Evolutionary conservation across 352 stramenopile genomes (phyloP).

Genomic region (Thalassiosira livingstoniorum): DNA sequence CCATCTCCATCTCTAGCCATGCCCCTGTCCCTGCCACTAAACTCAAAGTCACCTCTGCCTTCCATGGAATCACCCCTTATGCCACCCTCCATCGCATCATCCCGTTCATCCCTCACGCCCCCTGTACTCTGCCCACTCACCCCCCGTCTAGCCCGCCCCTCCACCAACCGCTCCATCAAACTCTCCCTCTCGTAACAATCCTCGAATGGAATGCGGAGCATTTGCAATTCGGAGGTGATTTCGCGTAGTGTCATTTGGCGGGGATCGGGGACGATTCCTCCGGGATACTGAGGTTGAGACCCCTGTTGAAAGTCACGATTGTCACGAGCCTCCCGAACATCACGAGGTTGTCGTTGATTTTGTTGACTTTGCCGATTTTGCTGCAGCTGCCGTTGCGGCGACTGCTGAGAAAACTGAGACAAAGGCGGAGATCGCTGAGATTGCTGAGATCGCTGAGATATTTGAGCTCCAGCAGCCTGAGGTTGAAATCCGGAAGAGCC

Average conservation of each 20-base stretch:
- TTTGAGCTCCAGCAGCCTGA: not conserved
- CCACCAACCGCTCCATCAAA: constrained; percentile 12
- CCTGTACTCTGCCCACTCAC: too few relatives aligned
- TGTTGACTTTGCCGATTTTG: not conserved
- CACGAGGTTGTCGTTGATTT: not conserved
- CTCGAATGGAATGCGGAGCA: not conserved
- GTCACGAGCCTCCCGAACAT: not conserved
- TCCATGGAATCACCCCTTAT: too few relatives aligned
- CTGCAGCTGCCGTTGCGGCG: not conserved
- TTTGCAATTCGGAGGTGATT: constrained; percentile 9
- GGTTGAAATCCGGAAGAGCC: not conserved
- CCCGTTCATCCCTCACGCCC: too few relatives aligned
- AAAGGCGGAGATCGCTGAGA: not conserved
- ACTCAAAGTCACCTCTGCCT: too few relatives aligned
- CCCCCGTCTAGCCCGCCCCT: not conserved
- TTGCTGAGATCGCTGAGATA: not conserved
- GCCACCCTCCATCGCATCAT: too few relatives aligned
- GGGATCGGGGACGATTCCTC: constrained; percentile 26
- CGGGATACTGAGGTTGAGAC: not conserved
- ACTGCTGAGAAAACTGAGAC: not conserved
- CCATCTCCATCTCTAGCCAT: too few relatives aligned
- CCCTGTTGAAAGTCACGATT: not conserved
- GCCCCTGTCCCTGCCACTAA: too few relatives aligned
- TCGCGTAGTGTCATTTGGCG: constrained; percentile 23
- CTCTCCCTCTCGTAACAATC: constrained; percentile 31